phyloP scores from a whole-genome alignment of 2,329 filamentous ascomycete genomes.

The Aspergillus sp. region DNA sequence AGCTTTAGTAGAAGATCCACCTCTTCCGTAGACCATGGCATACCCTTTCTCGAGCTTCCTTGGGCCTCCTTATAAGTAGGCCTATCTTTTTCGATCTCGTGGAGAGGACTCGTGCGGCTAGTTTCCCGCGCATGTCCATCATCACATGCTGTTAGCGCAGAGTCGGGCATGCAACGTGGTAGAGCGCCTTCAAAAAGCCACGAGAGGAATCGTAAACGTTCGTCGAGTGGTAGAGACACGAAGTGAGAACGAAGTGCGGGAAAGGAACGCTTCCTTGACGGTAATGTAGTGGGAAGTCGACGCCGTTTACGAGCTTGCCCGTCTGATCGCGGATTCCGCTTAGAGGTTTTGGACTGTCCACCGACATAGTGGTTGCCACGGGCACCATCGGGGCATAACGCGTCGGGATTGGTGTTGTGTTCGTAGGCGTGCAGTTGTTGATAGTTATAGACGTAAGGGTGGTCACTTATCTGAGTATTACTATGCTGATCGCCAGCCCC shows the following conservation, averaged over 20 bases:
- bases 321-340: slow-evolving; percentile 3
- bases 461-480: slow-evolving; percentile 3
- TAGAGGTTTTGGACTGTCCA: slow-evolving; percentile 3
- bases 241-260: slow-evolving; percentile 2
- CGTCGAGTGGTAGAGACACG: slow-evolving; percentile 1
- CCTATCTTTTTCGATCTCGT: too few relatives aligned
- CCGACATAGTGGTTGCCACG: neutral
- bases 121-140: too few relatives aligned
- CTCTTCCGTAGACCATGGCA: too few relatives aligned
- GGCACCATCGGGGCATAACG: slow-evolving; percentile 2
- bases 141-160: too few relatives aligned
- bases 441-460: slow-evolving; percentile 5
- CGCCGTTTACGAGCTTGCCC: neutral
- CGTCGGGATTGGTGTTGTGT: slow-evolving; percentile 1
- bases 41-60: too few relatives aligned
- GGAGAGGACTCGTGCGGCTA: too few relatives aligned
- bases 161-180: slow-evolving; percentile 2
- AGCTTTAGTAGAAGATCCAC: too few relatives aligned
- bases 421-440: slow-evolving; percentile 5
- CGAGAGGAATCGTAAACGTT: slow-evolving; percentile 2
- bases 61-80: too few relatives aligned
- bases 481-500: slow-evolving; percentile 2
- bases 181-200: slow-evolving; percentile 4
- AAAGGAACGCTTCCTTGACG: neutral
- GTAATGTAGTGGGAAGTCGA: neutral